Conservation (phyloP, 2,329 filamentous ascomycete species). For the Setomelanomma holmii region DNA sequence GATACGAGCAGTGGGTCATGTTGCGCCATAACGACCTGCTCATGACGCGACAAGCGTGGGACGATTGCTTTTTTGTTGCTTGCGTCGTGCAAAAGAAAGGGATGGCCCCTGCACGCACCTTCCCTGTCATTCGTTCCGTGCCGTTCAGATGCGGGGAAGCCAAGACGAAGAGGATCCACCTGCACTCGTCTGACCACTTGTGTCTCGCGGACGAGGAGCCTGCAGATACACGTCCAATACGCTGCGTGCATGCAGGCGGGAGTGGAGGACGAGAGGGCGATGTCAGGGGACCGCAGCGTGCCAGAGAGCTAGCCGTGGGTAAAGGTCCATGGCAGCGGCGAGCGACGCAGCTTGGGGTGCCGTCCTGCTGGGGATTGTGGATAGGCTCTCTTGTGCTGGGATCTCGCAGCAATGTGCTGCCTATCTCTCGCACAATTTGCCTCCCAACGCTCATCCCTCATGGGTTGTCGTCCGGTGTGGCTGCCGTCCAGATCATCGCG, state of each 20-base stretch:
- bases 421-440: constrained; percentile 7
- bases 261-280: constrained; percentile 1
- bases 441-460: constrained; percentile 7
- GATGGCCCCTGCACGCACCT: constrained; percentile 15
- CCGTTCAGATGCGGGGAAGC: constrained; percentile 31
- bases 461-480: constrained; percentile 7
- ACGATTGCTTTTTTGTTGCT: constrained; percentile 21
- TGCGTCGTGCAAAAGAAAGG: constrained; percentile 12
- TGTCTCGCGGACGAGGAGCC: constrained; percentile 5
- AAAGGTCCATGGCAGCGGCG: constrained; percentile 17
- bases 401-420: constrained; percentile 24
- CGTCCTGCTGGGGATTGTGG: constrained; percentile 22
- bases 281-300: constrained; percentile 21
- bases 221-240: constrained; percentile 13
- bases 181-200: constrained; percentile 11
- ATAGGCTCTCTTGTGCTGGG: constrained; percentile 20
- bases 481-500: constrained; percentile 26
- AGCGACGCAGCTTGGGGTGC: constrained; percentile 19
- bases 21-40: constrained; percentile 29
- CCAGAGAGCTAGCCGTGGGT: constrained; percentile 10
- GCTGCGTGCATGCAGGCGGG: constrained; percentile 10
- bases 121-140: constrained; percentile 23
- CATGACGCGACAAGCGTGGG: constrained; percentile 28
- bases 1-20: constrained; percentile 12
- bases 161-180: constrained; percentile 11